phyloP scores from a whole-genome alignment of 768 basidiomycete genomes.

The Lenzites betulinus region DNA sequence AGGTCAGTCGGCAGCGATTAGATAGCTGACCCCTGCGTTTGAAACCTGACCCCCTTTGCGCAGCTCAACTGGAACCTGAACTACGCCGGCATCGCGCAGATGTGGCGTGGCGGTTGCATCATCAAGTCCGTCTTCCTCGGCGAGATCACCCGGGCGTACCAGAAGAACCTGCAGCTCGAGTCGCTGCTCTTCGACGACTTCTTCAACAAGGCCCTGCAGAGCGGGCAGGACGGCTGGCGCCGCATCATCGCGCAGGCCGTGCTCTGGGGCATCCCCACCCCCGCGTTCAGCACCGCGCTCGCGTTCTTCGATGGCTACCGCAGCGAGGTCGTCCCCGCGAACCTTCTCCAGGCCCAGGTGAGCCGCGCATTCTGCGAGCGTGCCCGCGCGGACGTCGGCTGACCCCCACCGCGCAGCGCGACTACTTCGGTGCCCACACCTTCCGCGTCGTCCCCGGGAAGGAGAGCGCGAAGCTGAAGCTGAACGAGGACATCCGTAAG shows the following conservation, averaged over 20 bases:
- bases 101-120: slow-evolving; percentile 99
- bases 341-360: slow-evolving; percentile 92
- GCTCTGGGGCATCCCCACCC: slow-evolving; percentile 97
- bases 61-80: slow-evolving; percentile 83
- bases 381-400: slow-evolving; percentile 5
- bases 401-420: slow-evolving; percentile 59
- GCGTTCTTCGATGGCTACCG: slow-evolving; percentile 99
- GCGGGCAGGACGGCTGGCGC: slow-evolving; percentile 97
- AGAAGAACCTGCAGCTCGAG: slow-evolving; percentile 82
- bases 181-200: slow-evolving; percentile 95
- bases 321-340: slow-evolving; percentile 92
- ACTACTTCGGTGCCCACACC: slow-evolving; percentile 99
- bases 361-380: slow-evolving; percentile 15
- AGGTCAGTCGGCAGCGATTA: slow-evolving; percentile 44
- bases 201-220: slow-evolving; percentile 96
- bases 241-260: slow-evolving; percentile 94
- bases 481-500: slow-evolving; percentile 87
- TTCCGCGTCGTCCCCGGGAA: slow-evolving; percentile 93
- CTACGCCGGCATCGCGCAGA: slow-evolving; percentile 95
- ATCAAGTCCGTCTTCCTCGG: slow-evolving; percentile 94
- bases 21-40: slow-evolving; percentile 8
- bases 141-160: slow-evolving; percentile 90
- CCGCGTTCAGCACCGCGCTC: slow-evolving; percentile 96
- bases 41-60: background rate
- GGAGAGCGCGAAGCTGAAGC: slow-evolving; percentile 80